Percentiles rank a stretch among this genome's conserved stretches.
Conservation (phyloP, 768 basidiomycete species). For the Strobilomyces confusus region DNA sequence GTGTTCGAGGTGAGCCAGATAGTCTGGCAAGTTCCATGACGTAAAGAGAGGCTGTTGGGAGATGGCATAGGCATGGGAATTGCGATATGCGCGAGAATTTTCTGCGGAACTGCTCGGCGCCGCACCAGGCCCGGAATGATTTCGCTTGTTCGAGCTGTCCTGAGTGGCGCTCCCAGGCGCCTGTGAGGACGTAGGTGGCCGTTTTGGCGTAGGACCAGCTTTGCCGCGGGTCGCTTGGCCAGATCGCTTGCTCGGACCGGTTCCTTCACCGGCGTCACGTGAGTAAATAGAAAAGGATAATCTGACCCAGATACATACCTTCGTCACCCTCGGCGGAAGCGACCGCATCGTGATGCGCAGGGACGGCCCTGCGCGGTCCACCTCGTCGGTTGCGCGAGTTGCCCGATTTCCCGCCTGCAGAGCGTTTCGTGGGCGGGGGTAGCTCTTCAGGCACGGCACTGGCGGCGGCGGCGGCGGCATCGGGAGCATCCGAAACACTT, state of each 20-base stretch:
- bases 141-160: constrained; percentile 50
- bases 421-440: constrained; percentile 35
- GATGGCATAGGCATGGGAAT: constrained; percentile 75
- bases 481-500: constrained; percentile 56
- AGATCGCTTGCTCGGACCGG: constrained; percentile 33
- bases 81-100: constrained; percentile 65
- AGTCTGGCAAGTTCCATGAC: constrained; percentile 91
- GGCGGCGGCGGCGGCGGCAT: constrained; percentile 33
- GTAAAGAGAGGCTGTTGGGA: constrained; percentile 77
- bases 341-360: constrained; percentile 21
- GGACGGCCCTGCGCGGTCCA: constrained; percentile 26
- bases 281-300: constrained; percentile 23
- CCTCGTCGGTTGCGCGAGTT: constrained; percentile 30
- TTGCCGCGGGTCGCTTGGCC: constrained; percentile 40
- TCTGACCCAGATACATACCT: constrained; percentile 42
- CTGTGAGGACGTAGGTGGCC: constrained; percentile 29
- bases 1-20: constrained; percentile 79
- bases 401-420: constrained; percentile 23
- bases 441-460: constrained; percentile 38
- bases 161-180: constrained; percentile 32
- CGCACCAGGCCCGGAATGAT: constrained; percentile 36
- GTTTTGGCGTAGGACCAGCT: constrained; percentile 28
- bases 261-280: constrained; percentile 38
- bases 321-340: constrained; percentile 54
- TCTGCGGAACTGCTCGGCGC: constrained; percentile 40